Conservation (phyloP, 2,329 filamentous ascomycete genomes). For the Herpotrichia juniperi region DNA sequence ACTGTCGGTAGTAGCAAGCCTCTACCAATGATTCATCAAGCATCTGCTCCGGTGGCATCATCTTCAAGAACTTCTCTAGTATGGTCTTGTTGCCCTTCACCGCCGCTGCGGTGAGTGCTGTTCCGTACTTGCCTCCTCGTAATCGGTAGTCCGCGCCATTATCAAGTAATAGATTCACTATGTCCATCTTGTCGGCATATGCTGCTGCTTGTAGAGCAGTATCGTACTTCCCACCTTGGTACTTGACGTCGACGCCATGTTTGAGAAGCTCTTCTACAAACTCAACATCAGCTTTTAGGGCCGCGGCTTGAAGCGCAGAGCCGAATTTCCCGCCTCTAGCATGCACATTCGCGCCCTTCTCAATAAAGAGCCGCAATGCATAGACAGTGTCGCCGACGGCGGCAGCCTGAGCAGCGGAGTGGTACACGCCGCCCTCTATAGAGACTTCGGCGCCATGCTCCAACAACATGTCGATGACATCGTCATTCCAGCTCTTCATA, state of each 20-base stretch:
- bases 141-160: constrained; percentile 23
- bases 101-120: constrained; percentile 24
- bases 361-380: not conserved
- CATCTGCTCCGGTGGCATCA: constrained; percentile 22
- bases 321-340: constrained; percentile 5
- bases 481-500: not conserved
- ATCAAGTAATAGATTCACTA: constrained; percentile 24
- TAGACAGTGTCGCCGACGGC: constrained; percentile 3
- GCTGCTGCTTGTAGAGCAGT: constrained; percentile 30
- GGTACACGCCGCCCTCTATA: not conserved
- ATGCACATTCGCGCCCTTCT: constrained; percentile 1
- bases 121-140: constrained; percentile 22
- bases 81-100: constrained; percentile 23
- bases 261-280: constrained; percentile 22
- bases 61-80: constrained; percentile 18
- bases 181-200: constrained; percentile 21
- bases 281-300: constrained; percentile 14
- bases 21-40: constrained; percentile 30
- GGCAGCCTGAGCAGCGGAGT: constrained; percentile 1
- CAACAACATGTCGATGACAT: not conserved
- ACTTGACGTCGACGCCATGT: constrained; percentile 22
- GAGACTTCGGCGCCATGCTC: constrained; percentile 1
- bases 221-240: constrained; percentile 21
- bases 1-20: constrained; percentile 26
- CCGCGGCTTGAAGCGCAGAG: constrained; percentile 2